A percentile compares a stretch with the other conserved stretches of the same genome.
Evolutionary conservation across 2,329 filamentous ascomycete genomes (phyloP).

Genomic region (Colletotrichum aenigma): DNA sequence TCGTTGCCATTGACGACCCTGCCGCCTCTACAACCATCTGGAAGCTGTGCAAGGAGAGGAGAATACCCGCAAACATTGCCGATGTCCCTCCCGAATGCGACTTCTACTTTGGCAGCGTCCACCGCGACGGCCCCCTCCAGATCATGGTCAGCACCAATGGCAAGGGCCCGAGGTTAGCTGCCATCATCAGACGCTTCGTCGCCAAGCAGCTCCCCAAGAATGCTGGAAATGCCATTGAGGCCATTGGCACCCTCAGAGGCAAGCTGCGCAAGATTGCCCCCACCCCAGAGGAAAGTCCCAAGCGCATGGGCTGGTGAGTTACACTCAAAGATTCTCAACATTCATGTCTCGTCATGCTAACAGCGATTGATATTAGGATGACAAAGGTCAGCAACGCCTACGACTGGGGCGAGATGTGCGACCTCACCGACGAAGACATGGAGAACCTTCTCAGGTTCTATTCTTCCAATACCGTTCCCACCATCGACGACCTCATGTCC

Average conservation of each 20-base stretch:
- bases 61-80: slow-evolving; percentile 91
- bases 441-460: slow-evolving; percentile 82
- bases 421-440: slow-evolving; percentile 85
- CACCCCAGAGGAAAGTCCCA: slow-evolving; percentile 73
- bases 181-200: slow-evolving; percentile 83
- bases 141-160: slow-evolving; percentile 99
- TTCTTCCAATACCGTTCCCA: slow-evolving; percentile 56
- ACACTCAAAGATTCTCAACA: not conserved
- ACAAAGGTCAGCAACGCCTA: slow-evolving; percentile 88
- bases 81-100: slow-evolving; percentile 97
- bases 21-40: slow-evolving; percentile 89
- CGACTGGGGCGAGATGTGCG: slow-evolving; percentile 82
- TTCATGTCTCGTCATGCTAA: not conserved
- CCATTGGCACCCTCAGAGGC: slow-evolving; percentile 79
- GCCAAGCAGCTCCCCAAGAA: slow-evolving; percentile 77
- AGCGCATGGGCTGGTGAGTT: slow-evolving; percentile 85
- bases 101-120: slow-evolving; percentile 97
- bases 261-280: slow-evolving; percentile 82
- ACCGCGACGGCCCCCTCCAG: slow-evolving; percentile 93
- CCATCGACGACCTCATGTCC: slow-evolving; percentile 57
- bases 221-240: slow-evolving; percentile 83
- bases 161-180: slow-evolving; percentile 90
- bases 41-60: slow-evolving; percentile 86
- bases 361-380: slow-evolving; percentile 66
- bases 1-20: slow-evolving; percentile 92